A percentile compares a stretch with the other conserved stretches of the same genome.
Evolutionary conservation across 306 rosid genomes (phyloP).

Genomic region (Quercus wislizeni): DNA sequence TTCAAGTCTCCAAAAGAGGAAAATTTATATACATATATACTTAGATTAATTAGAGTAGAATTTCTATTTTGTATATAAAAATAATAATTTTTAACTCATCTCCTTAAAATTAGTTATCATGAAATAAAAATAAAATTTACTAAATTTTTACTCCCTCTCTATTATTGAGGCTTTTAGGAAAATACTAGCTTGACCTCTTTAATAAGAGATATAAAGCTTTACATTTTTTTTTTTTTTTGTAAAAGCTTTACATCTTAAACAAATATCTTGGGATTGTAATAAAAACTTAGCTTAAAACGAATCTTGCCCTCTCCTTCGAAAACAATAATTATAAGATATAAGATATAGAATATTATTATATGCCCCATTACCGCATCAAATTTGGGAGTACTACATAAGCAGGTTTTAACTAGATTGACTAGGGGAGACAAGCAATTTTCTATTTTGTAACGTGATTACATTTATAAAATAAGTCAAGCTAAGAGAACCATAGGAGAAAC

Average conservation of each 20-base stretch:
- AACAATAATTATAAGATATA: background rate
- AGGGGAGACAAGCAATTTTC: background rate
- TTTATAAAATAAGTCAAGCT: slow-evolving; percentile 5
- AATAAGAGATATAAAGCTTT: no score
- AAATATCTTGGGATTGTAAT: background rate
- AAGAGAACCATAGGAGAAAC: background rate
- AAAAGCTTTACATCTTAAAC: background rate
- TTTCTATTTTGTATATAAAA: no score
- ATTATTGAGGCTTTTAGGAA: background rate
- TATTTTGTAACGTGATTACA: slow-evolving; percentile 2
- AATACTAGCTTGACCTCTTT: background rate
- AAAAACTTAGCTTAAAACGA: background rate
- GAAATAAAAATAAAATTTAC: no score
- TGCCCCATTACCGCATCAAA: background rate
- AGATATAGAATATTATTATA: background rate
- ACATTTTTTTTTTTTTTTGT: no score
- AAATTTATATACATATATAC: no score
- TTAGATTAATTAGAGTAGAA: no score
- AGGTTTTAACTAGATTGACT: background rate
- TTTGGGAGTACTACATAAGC: background rate
- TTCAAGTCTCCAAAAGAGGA: no score
- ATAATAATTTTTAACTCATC: no score
- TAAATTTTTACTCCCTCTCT: background rate
- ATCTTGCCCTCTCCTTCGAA: background rate
- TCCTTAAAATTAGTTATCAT: no score